phyloP scores from a whole-genome alignment of 331 rosid species.

The Quercus phellos region DNA sequence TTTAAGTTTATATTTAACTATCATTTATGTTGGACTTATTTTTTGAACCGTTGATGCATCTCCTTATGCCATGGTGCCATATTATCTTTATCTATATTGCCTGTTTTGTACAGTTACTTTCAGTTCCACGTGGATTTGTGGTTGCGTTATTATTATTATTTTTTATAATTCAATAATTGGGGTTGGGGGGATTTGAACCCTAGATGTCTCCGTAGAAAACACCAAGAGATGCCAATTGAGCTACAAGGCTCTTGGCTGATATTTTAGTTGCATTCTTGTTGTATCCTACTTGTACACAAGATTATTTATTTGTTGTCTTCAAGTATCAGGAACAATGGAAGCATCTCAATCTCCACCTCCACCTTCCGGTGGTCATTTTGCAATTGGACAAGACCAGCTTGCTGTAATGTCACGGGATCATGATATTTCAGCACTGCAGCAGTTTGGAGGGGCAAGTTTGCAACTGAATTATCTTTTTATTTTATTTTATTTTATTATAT shows the following conservation, averaged over 20 bases:
- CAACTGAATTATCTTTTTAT: background rate
- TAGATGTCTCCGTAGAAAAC: too few relatives aligned
- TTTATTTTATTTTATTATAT: background rate
- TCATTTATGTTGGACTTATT: background rate
- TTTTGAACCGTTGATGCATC: background rate
- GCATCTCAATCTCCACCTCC: constrained; percentile 26
- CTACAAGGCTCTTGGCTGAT: too few relatives aligned
- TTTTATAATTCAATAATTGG: too few relatives aligned
- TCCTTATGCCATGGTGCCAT: background rate
- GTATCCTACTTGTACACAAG: background rate
- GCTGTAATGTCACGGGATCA: constrained; percentile 80
- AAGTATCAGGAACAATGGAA: constrained; percentile 28
- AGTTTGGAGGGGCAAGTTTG: constrained; percentile 73
- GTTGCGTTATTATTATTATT: background rate
- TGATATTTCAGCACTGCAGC: constrained; percentile 46
- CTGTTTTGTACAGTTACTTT: background rate
- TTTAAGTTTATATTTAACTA: background rate
- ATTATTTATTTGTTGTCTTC: background rate
- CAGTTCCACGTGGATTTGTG: background rate
- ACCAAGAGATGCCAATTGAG: too few relatives aligned
- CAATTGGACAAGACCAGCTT: constrained; percentile 66
- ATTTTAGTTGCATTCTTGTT: background rate
- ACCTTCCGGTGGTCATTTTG: constrained; percentile 47
- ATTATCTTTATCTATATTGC: background rate
- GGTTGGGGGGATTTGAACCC: too few relatives aligned